These are phyloP conservation scores for Phytopythium mirpurense DNA, from an alignment of 352 stramenopile genomes.

Conservation along the genomic window DNA sequence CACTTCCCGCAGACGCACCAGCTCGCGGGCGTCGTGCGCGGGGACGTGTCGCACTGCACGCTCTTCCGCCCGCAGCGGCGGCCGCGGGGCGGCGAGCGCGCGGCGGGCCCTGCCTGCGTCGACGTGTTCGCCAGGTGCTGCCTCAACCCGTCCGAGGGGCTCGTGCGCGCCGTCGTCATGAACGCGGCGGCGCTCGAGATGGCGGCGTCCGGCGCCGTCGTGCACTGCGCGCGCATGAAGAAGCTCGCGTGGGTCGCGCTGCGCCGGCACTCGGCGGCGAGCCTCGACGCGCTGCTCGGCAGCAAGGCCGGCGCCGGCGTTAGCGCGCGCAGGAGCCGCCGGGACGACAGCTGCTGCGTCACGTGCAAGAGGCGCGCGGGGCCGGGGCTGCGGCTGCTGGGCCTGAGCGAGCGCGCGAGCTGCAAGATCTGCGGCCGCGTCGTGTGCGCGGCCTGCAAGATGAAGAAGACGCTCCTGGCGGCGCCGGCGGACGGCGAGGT, in stretches of 20 bases:
- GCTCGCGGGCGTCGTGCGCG: conserved; percentile 27
- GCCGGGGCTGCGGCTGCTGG: conserved; percentile 7
- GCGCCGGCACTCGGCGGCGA: conserved; percentile 14
- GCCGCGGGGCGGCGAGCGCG: conserved; percentile 12
- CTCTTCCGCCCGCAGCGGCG: conserved; percentile 45
- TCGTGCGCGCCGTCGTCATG: conserved; percentile 15
- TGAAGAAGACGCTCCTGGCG: conserved; percentile 40
- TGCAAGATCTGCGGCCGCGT: conserved; percentile 43
- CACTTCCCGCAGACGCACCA: conserved; percentile 40
- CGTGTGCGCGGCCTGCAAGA: conserved; percentile 46
- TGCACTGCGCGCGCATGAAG: conserved; percentile 59
- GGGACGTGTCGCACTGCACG: conserved; percentile 45
- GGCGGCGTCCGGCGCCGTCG: conserved; percentile 20
- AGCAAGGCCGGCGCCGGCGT: conserved; percentile 3
- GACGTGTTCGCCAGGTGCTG: conserved; percentile 27
- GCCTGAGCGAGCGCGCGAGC: conserved; percentile 11
- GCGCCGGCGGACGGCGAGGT: conserved; percentile 15
- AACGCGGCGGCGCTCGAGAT: conserved; percentile 24
- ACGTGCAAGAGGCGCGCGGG: conserved; percentile 31
- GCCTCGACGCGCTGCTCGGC: conserved; percentile 9
- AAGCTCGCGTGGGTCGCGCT: conserved; percentile 59
- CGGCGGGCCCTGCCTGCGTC: not conserved
- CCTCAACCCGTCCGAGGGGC: conserved; percentile 10
- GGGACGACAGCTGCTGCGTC: conserved; percentile 22
- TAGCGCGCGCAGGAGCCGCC: not conserved